phyloP scores from a whole-genome alignment of 148 eudicot species.

The Camellia japonica region DNA sequence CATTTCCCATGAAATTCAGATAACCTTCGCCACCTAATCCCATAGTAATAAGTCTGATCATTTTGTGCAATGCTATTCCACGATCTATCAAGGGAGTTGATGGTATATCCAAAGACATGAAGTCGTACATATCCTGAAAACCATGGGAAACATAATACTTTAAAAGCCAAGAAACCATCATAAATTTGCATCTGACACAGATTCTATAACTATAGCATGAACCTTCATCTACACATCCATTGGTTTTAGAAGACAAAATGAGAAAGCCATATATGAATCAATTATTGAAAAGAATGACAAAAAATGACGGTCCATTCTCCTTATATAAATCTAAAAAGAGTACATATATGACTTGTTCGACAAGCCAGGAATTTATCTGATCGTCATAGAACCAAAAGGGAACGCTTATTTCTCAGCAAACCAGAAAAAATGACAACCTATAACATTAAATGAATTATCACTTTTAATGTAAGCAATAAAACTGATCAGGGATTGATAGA shows the following conservation, averaged over 20 bases:
- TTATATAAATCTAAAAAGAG: background rate
- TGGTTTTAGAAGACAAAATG: background rate
- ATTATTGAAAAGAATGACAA: background rate
- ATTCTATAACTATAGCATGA: background rate
- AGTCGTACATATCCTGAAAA: conserved; percentile 98
- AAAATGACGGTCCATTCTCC: background rate
- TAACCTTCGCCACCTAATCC: conserved; percentile 99
- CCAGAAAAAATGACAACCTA: background rate
- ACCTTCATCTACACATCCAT: background rate
- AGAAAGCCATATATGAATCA: background rate
- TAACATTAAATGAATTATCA: background rate
- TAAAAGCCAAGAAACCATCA: background rate
- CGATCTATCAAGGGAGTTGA: conserved; percentile 93
- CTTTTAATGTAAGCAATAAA: background rate
- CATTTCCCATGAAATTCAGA: conserved; percentile 98
- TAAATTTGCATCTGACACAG: background rate
- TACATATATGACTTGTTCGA: background rate
- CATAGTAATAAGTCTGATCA: conserved; percentile 95
- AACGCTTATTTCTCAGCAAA: background rate
- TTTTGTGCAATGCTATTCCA: conserved; percentile 97
- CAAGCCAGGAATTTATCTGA: background rate
- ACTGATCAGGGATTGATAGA: background rate
- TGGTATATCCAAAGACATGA: conserved; percentile 97
- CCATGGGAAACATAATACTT: background rate
- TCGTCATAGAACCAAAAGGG: background rate